Conservation (phyloP, 2,329 filamentous ascomycete species). For the Bisporella sp. region DNA sequence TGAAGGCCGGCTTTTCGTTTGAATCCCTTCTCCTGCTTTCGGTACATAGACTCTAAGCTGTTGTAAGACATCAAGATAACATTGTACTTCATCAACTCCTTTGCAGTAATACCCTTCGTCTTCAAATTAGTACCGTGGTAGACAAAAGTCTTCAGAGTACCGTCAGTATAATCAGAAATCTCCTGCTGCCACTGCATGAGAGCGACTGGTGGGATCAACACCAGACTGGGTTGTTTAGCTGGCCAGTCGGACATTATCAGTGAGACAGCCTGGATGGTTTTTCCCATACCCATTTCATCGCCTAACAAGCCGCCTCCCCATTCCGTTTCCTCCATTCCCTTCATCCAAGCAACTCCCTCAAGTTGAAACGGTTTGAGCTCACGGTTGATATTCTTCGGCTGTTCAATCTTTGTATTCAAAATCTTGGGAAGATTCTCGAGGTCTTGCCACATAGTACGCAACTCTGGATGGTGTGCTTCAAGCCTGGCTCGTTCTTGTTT, state of each 20-base stretch:
- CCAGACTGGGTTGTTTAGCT: conserved; percentile 72
- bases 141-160: conserved; percentile 82
- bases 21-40: conserved; percentile 89
- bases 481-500: conserved; percentile 56
- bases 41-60: conserved; percentile 81
- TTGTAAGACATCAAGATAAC: conserved; percentile 98
- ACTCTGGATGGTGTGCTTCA: conserved; percentile 68
- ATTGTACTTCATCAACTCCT: conserved; percentile 74
- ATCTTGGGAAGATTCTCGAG: conserved; percentile 64
- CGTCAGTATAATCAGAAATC: conserved; percentile 75
- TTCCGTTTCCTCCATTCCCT: conserved; percentile 72
- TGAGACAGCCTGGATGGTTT: conserved; percentile 96
- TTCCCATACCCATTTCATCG: conserved; percentile 98
- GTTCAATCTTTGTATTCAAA: conserved; percentile 53
- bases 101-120: conserved; percentile 67
- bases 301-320: conserved; percentile 89
- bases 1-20: conserved; percentile 70
- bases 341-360: conserved; percentile 93
- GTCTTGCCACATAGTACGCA: conserved; percentile 79
- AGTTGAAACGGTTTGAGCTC: conserved; percentile 90
- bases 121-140: conserved; percentile 84
- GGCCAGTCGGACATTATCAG: conserved; percentile 98
- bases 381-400: conserved; percentile 72
- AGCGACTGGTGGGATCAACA: conserved; percentile 87
- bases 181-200: conserved; percentile 92